These are phyloP conservation scores for Trypanosoma mega DNA, from an alignment of 208 protist species.

Conservation along the genomic window DNA sequence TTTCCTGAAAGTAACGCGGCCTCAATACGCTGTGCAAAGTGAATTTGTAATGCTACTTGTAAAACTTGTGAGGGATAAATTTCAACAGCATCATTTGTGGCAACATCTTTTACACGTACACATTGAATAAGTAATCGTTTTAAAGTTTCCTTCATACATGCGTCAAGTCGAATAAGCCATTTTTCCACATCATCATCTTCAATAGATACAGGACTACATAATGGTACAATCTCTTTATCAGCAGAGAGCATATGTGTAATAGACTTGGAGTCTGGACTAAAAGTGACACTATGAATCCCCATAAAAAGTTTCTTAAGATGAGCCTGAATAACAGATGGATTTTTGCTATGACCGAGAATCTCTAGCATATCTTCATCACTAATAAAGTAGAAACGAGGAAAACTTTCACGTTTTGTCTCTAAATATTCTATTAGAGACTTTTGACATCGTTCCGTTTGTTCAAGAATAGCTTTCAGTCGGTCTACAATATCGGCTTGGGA, in stretches of 20 bases:
- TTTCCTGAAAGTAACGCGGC: slow-evolving; percentile 39
- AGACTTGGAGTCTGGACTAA: slow-evolving; percentile 70
- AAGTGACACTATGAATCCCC: slow-evolving; percentile 88
- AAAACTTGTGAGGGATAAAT: slow-evolving; percentile 91
- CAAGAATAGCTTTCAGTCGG: slow-evolving; percentile 85
- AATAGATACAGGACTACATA: slow-evolving; percentile 75
- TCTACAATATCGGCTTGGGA: slow-evolving; percentile 84
- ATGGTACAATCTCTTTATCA: slow-evolving; percentile 81
- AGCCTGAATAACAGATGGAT: slow-evolving; percentile 87
- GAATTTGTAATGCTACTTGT: slow-evolving; percentile 81
- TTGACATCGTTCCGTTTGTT: slow-evolving; percentile 96
- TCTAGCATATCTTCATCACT: slow-evolving; percentile 98
- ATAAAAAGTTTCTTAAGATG: slow-evolving; percentile 95
- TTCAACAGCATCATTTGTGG: slow-evolving; percentile 35
- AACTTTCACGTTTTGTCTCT: slow-evolving; percentile 95
- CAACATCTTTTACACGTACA: slow-evolving; percentile 44
- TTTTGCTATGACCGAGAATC: slow-evolving; percentile 95
- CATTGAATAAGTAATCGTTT: slow-evolving; percentile 63
- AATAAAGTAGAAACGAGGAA: slow-evolving; percentile 98
- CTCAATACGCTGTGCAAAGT: slow-evolving; percentile 77
- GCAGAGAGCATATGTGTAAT: slow-evolving; percentile 91
- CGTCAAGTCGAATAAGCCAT: slow-evolving; percentile 92
- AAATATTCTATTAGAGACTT: slow-evolving; percentile 97
- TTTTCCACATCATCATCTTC: slow-evolving; percentile 90
- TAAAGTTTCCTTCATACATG: slow-evolving; percentile 84